Evolutionary conservation across 2,329 filamentous ascomycete species (phyloP), one percentile per base, ranked within the genome.

Genomic region (Gliomastix tumulicola): DNA sequence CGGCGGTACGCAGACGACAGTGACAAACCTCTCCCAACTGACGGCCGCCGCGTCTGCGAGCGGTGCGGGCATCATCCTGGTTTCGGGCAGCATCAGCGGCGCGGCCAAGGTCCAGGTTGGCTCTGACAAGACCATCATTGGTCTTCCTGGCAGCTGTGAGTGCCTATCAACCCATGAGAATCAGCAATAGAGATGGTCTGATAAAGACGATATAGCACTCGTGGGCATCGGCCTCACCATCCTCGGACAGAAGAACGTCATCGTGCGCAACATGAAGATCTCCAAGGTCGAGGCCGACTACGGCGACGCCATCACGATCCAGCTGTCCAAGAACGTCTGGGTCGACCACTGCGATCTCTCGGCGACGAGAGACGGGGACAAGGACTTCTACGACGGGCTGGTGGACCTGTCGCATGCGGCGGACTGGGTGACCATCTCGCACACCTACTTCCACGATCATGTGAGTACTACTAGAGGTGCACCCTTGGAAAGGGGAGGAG

Each of bases 211-310:
- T 19, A 7, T 15, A 42, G 41, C 37, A 49, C 47, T 65, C 42
- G 62, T 48, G 31, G 65, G 68, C 17, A 49, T 69, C 38, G 66
- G 66, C 8, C 54, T 76, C 28, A 64, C 60, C 39, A 57, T 76
- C 45, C 68, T 67, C 50, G 49, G 55, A 21, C 57, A 53, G n/a
- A 62, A 49, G 38, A 77, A 78, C 46, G 71, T 77, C 35, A 75
- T 77, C 41, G 50, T 77, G 37, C 69, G 66, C 35, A 77, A 78
- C 56, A 49, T 77, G 21, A 67, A 67, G 42, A 64, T 74, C 44
- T 55, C 67, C 37, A 50, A 60, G 44, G 65, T 70, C 40, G 63
- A 71, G 7, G 58, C 63, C 18, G 53, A 59, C 16, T 54, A 60
- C 35, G 68, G 68, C 31, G 73, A 77, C 49, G 63, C 69, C 30